Evolutionary conservation across 2,329 filamentous ascomycete species (phyloP), one percentile per base, ranked within the genome.

Genomic region (Thermothelomyces thermophilus): DNA sequence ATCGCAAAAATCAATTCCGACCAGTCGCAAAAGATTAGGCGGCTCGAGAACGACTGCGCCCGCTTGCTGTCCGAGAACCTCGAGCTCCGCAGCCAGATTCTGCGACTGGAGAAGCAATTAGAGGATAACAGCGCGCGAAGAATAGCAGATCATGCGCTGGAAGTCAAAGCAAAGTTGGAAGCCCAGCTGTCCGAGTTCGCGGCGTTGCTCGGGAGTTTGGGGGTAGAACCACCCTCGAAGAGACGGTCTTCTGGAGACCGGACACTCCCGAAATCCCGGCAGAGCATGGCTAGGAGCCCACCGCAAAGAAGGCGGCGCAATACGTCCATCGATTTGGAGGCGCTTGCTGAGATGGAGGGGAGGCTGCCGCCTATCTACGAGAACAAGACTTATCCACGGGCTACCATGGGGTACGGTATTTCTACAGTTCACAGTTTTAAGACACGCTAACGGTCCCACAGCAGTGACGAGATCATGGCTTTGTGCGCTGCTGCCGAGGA

Each of bases 1-100:
- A 84, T 93, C 56, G 87, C 87, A 55, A 82, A 83, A 64, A 80
- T 77, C 60, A 93, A 94, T 69, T 88, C 87, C 20, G 76, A 79
- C 44, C 86, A 90, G 65, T 86, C 85, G 28, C 74, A 88, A 28
- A 83, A 84, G 57, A 90, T 93, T 60, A 82, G 87, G 53, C 80
- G 75, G 56, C 76, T 93, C 51, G 87, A 91, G 63, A 80, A 83
- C 63, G 86, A 94, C 66, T 83, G 80, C 55, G 82, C 84, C 35
- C 80, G 82, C 42, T 76, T 90, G 56, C 73, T 90, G 20, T 82
- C 84, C n/a, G 86, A 93, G 59, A 93, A 93, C 63, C 75, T 91
- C 48, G 76, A 82, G 47, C 75, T 93, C 13, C 79, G 83, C 45
- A 76, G 85, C 53, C 80, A 86, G 53, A 80, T 90, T 40, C 66